Evolutionary conservation across 2,329 filamentous ascomycete species (phyloP).

Genomic region (Talaromyces rugulosus): DNA sequence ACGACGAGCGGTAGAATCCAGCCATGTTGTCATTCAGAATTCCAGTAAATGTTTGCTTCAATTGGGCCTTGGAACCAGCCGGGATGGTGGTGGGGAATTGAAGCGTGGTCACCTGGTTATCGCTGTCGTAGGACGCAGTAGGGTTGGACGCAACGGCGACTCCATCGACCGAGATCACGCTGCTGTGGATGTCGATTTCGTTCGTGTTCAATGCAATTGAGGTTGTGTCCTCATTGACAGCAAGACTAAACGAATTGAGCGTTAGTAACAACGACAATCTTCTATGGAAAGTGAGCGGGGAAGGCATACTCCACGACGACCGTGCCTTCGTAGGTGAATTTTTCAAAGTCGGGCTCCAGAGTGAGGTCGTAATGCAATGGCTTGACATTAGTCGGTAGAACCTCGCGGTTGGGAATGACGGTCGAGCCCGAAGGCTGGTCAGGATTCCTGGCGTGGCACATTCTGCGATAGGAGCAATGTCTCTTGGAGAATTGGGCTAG

Average conservation of each 20-base stretch:
- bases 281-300: background rate
- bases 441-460: slow-evolving; percentile 65
- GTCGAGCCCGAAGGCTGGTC: slow-evolving; percentile 53
- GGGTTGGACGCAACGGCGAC: slow-evolving; percentile 58
- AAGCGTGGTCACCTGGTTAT: slow-evolving; percentile 77
- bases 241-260: slow-evolving; percentile 49
- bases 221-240: slow-evolving; percentile 77
- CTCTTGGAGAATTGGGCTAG: slow-evolving; percentile 32
- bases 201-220: slow-evolving; percentile 84
- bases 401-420: slow-evolving; percentile 66
- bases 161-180: slow-evolving; percentile 60
- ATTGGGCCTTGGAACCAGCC: slow-evolving; percentile 71
- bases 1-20: slow-evolving; percentile 93
- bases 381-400: slow-evolving; percentile 86
- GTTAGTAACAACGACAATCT: slow-evolving; percentile 13
- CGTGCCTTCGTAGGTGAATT: slow-evolving; percentile 79
- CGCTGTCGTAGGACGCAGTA: slow-evolving; percentile 67
- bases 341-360: slow-evolving; percentile 84
- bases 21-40: slow-evolving; percentile 91
- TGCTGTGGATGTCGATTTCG: slow-evolving; percentile 76
- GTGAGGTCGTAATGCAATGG: slow-evolving; percentile 89
- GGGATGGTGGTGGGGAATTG: slow-evolving; percentile 69
- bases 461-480: slow-evolving; percentile 71
- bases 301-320: slow-evolving; percentile 69
- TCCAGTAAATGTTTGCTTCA: slow-evolving; percentile 75